A percentile compares a stretch with the other conserved stretches of the same genome.
These are phyloP conservation scores for Lepidium didymum DNA, from an alignment of 345 rosid species.

Conservation along the genomic window DNA sequence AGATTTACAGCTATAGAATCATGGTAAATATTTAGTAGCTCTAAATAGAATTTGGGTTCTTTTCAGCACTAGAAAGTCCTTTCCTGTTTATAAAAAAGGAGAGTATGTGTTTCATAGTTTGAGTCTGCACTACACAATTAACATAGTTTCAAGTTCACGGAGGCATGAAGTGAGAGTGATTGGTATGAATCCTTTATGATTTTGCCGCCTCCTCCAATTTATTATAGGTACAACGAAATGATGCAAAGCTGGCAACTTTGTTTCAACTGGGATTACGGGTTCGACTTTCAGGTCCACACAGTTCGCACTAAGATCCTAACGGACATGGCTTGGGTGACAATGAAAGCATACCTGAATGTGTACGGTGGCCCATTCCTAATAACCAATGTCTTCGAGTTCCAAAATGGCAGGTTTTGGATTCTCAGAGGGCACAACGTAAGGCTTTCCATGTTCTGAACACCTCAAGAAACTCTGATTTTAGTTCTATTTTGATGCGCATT, in stretches of 20 bases:
- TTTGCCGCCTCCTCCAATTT: background rate
- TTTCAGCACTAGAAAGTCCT: background rate
- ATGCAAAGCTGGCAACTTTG: constrained; percentile 95
- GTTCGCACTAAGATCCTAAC: constrained; percentile 73
- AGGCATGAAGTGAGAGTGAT: background rate
- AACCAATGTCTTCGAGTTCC: constrained; percentile 84
- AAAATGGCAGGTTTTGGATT: constrained; percentile 62
- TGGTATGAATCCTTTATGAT: background rate
- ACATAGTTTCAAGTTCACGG: too few relatives aligned
- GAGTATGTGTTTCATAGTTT: background rate
- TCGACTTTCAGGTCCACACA: constrained; percentile 70
- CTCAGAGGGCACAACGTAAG: too few relatives aligned
- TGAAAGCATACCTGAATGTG: constrained; percentile 68
- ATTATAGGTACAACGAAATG: constrained; percentile 79
- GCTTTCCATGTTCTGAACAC: too few relatives aligned
- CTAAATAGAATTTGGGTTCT: background rate
- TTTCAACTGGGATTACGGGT: constrained; percentile 80
- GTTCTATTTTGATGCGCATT: too few relatives aligned
- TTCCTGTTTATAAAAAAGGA: background rate
- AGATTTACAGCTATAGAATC: background rate
- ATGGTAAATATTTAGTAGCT: background rate
- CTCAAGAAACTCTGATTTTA: too few relatives aligned
- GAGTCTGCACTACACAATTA: background rate
- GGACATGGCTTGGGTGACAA: constrained; percentile 95
- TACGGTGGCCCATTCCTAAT: constrained; percentile 62